Evolutionary conservation across 805 yeast species (phyloP).

Genomic region (Yarrowia sp.): DNA sequence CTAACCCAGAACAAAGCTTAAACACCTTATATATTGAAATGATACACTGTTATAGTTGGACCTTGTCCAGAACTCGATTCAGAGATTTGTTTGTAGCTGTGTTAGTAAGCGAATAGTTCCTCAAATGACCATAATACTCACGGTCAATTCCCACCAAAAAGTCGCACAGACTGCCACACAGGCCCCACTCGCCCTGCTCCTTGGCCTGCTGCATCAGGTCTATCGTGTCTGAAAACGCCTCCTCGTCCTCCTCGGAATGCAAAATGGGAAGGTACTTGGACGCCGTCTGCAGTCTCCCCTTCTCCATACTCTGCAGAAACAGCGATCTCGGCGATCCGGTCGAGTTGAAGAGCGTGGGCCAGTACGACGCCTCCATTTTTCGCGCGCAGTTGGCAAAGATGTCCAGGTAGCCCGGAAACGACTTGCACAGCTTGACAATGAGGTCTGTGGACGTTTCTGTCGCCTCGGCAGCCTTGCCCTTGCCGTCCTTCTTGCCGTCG

Average conservation of each 20-base stretch:
- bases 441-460: constrained; percentile 27
- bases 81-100: constrained; percentile 20
- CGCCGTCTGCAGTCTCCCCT: constrained; percentile 42
- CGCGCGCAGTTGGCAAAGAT: constrained; percentile 51
- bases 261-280: constrained; percentile 44
- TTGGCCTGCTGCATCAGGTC: constrained; percentile 40
- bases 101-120: constrained; percentile 1
- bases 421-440: constrained; percentile 37
- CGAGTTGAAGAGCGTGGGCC: constrained; percentile 45
- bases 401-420: constrained; percentile 41
- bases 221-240: constrained; percentile 35
- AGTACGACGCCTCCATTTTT: constrained; percentile 55
- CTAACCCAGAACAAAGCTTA: constrained; percentile 14
- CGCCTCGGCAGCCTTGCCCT: background rate
- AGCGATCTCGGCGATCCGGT: constrained; percentile 41
- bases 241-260: constrained; percentile 38
- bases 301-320: constrained; percentile 40
- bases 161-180: constrained; percentile 43
- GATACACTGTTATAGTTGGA: constrained; percentile 23
- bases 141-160: constrained; percentile 43
- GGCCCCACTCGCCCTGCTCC: constrained; percentile 38
- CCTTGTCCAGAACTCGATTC: constrained; percentile 17
- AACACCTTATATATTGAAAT: constrained; percentile 18
- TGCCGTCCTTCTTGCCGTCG: background rate
- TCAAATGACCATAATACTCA: background rate